phyloP scores from a whole-genome alignment of 148 eudicot species.

The Cornus controversa region DNA sequence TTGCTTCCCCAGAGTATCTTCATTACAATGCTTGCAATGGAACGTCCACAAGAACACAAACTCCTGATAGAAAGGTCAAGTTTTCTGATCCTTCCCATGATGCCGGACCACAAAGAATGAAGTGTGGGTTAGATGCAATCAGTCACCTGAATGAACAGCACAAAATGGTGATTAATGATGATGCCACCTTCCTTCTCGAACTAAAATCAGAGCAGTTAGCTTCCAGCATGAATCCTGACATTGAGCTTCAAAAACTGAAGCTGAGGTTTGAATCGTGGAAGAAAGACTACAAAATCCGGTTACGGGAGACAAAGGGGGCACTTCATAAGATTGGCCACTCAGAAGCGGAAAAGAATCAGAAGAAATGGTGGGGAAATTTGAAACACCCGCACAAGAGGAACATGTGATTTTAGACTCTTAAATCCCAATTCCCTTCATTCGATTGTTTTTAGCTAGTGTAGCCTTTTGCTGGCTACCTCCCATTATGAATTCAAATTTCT shows the following conservation, averaged over 20 bases:
- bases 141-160: conserved; percentile 5
- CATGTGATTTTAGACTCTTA: neutral
- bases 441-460: neutral
- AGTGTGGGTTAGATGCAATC: neutral
- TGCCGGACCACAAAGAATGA: conserved; percentile 1
- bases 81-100: conserved; percentile 4
- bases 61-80: conserved; percentile 3
- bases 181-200: conserved; percentile 7
- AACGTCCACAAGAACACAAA: neutral
- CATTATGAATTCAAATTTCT: too few relatives aligned
- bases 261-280: conserved; percentile 40
- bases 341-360: conserved; percentile 24
- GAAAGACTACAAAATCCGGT: conserved; percentile 38
- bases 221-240: conserved; percentile 11
- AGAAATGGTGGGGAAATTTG: conserved; percentile 32
- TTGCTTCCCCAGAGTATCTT: conserved; percentile 10
- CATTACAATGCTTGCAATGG: conserved; percentile 6
- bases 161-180: conserved; percentile 5
- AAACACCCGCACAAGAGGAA: conserved; percentile 1
- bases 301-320: conserved; percentile 30
- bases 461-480: neutral
- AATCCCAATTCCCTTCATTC: too few relatives aligned
- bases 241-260: conserved; percentile 37
- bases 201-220: conserved; percentile 6
- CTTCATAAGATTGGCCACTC: conserved; percentile 30